Evolutionary conservation across 768 basidiomycete species (phyloP).

Genomic region (Glaciozyma antarctica): DNA sequence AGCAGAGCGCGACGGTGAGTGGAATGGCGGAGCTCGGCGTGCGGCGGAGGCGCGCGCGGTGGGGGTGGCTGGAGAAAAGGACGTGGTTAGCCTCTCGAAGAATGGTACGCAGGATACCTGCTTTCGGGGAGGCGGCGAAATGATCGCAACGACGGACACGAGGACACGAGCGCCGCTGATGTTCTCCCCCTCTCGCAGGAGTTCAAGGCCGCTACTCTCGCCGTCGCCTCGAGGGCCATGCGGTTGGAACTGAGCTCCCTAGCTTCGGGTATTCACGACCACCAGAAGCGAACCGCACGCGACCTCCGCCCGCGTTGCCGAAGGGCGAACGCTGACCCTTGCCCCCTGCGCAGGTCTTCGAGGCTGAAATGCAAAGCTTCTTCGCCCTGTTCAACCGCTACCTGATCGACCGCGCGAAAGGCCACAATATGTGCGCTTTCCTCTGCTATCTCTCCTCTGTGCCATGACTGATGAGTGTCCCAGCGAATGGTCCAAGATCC

Average conservation of each 20-base stretch:
- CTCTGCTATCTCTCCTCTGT: conserved; percentile 23
- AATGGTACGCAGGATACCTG: too few relatives aligned
- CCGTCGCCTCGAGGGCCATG: not conserved
- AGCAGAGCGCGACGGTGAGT: too few relatives aligned
- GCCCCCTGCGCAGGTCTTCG: conserved; percentile 54
- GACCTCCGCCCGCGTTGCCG: not conserved
- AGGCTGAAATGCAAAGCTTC: conserved; percentile 89
- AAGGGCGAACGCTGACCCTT: not conserved
- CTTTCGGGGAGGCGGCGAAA: too few relatives aligned
- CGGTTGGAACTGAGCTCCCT: not conserved
- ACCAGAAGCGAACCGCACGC: not conserved
- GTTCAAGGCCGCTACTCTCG: not conserved
- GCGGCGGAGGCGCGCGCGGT: too few relatives aligned
- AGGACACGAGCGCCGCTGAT: too few relatives aligned
- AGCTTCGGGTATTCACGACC: not conserved
- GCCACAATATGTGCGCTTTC: conserved; percentile 72
- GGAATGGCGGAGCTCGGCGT: too few relatives aligned
- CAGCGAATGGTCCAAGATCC: not conserved
- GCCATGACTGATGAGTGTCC: not conserved
- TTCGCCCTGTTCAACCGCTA: conserved; percentile 91
- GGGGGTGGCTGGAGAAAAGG: too few relatives aligned
- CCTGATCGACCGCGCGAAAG: conserved; percentile 76
- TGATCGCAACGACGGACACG: too few relatives aligned
- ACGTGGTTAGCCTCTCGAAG: too few relatives aligned
- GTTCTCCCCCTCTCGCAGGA: not conserved